These are phyloP conservation scores for Stemphylium vesicarium DNA, from an alignment of 2,329 filamentous ascomycete genomes.

Conservation along the genomic window DNA sequence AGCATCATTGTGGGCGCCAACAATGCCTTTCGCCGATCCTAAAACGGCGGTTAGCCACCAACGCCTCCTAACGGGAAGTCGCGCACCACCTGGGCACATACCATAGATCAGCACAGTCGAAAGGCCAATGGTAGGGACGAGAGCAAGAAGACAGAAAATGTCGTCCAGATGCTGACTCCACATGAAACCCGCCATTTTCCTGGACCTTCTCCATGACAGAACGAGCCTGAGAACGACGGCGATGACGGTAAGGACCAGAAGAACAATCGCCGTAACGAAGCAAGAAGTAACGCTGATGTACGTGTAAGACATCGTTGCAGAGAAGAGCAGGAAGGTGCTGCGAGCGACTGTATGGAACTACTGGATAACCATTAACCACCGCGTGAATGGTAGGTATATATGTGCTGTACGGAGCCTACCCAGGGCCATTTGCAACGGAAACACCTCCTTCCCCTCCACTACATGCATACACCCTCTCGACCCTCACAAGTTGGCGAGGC, in stretches of 20 bases:
- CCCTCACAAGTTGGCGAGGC: too few species aligned
- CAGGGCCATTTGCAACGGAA: too few species aligned
- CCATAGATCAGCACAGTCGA: conserved; percentile 11
- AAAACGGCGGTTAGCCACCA: background rate
- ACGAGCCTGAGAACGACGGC: background rate
- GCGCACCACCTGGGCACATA: background rate
- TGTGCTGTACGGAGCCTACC: background rate
- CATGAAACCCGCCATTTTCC: background rate
- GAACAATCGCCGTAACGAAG: background rate
- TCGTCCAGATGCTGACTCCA: conserved; percentile 5
- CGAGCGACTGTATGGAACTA: background rate
- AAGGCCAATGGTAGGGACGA: conserved; percentile 9
- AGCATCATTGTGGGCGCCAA: conserved; percentile 8
- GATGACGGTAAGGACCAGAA: background rate
- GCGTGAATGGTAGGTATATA: background rate
- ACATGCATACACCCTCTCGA: too few species aligned
- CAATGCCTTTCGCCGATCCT: conserved; percentile 9
- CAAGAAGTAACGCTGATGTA: conserved; percentile 14
- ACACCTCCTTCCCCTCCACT: too few species aligned
- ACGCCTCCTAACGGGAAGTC: background rate
- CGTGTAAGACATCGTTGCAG: conserved; percentile 7
- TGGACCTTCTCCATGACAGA: background rate
- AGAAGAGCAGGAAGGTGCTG: background rate
- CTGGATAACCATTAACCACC: background rate
- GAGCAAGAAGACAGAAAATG: conserved; percentile 10